These are phyloP conservation scores for Yamadazyma tumulicola DNA, from an alignment of 805 yeast genomes.

Conservation along the genomic window DNA sequence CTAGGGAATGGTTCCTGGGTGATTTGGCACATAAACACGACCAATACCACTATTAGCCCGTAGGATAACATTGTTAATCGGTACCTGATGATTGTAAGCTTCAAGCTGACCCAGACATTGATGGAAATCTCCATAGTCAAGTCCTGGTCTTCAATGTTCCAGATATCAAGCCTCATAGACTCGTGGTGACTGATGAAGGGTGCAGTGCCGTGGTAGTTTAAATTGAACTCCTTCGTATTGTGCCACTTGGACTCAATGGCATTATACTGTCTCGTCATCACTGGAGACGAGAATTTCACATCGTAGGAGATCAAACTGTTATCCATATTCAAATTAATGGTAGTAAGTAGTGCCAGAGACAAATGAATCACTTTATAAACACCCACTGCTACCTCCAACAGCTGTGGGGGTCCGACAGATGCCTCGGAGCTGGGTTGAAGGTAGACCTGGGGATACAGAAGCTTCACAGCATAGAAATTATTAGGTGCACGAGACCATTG, in stretches of 20 bases:
- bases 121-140: conserved; percentile 25
- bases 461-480: conserved; percentile 1
- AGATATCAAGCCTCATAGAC: conserved; percentile 42
- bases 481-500: conserved; percentile 4
- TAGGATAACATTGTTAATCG: conserved; percentile 70
- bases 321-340: conserved; percentile 7
- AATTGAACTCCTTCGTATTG: conserved; percentile 21
- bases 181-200: conserved; percentile 59
- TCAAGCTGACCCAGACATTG: conserved; percentile 59
- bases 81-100: conserved; percentile 69
- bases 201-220: conserved; percentile 62
- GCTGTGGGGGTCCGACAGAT: too few species aligned
- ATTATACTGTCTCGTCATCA: conserved; percentile 54
- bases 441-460: conserved; percentile 4
- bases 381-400: too few species aligned
- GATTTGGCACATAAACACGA: conserved; percentile 56
- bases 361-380: background rate
- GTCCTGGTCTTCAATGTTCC: conserved; percentile 36
- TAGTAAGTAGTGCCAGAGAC: conserved; percentile 5
- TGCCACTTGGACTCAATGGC: conserved; percentile 83
- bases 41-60: conserved; percentile 57
- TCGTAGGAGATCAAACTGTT: conserved; percentile 10
- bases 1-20: conserved; percentile 25
- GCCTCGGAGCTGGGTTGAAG: conserved; percentile 2
- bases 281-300: background rate